A percentile compares a stretch with the other conserved stretches of the same genome.
phyloP scores from a whole-genome alignment of 495 filamentous ascomycete species.

The Aspergillus sparsus region DNA sequence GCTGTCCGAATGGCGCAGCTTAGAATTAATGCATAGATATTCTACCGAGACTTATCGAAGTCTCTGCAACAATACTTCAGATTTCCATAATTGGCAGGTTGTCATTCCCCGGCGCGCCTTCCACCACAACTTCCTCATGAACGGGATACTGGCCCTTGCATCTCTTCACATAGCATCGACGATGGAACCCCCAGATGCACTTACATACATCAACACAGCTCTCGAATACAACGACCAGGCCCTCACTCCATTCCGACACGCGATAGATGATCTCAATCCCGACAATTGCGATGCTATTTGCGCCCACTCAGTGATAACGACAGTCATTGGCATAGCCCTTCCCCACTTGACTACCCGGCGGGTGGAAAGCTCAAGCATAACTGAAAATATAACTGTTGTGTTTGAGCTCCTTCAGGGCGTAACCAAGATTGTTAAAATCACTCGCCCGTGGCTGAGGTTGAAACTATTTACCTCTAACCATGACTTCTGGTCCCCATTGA shows the following conservation, averaged over 20 bases:
- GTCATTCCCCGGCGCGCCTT: conserved; percentile 52
- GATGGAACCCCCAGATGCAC: conserved; percentile 34
- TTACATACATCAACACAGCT: conserved; percentile 52
- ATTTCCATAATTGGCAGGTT: conserved; percentile 38
- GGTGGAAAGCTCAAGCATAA: conserved; percentile 34
- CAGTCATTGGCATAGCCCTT: conserved; percentile 49
- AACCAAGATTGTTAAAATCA: conserved; percentile 37
- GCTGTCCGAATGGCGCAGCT: conserved; percentile 31
- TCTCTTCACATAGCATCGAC: conserved; percentile 54
- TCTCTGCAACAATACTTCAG: conserved; percentile 31
- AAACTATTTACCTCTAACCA: conserved; percentile 29
- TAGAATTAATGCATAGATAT: conserved; percentile 48
- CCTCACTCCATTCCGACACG: conserved; percentile 45
- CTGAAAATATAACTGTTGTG: conserved; percentile 40
- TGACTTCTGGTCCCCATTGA: conserved; percentile 23
- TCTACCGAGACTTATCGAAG: conserved; percentile 44
- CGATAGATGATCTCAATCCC: conserved; percentile 47
- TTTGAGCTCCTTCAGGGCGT: conserved; percentile 42
- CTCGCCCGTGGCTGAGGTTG: conserved; percentile 34
- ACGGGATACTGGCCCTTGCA: conserved; percentile 54
- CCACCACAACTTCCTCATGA: conserved; percentile 54
- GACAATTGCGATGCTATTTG: conserved; percentile 54
- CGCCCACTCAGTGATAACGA: conserved; percentile 53
- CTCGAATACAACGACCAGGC: conserved; percentile 53
- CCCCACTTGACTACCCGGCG: conserved; percentile 41